Conservation (phyloP, 1,284 basidiomycete species). For the Schizophyllum amplum region DNA sequence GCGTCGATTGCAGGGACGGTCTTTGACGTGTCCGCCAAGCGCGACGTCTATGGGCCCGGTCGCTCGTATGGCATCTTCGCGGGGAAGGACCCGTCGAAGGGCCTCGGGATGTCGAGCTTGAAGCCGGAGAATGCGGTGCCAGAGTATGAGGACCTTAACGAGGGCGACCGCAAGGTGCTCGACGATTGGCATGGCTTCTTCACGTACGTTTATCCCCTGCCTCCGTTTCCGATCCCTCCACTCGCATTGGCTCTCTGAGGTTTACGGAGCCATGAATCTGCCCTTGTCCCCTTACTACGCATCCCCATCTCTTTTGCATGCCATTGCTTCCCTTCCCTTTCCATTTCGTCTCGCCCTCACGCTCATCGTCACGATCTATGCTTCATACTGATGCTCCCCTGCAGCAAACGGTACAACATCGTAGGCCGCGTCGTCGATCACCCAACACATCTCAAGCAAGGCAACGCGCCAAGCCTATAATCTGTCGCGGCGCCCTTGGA, state of each 20-base stretch:
- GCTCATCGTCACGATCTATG: too few species aligned
- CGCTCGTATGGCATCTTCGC: constrained; percentile 71
- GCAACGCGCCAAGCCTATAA: too few species aligned
- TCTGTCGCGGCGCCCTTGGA: too few species aligned
- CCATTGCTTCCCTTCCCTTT: too few species aligned
- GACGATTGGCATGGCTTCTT: constrained; percentile 86
- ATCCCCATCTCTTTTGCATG: too few species aligned
- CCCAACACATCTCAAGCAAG: background rate
- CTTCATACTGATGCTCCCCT: background rate
- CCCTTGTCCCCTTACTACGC: too few species aligned
- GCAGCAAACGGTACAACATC: constrained; percentile 2
- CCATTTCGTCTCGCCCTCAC: too few species aligned
- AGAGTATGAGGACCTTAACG: constrained; percentile 76
- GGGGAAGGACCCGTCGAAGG: constrained; percentile 86
- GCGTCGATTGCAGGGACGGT: constrained; percentile 53
- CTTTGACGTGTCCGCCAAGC: constrained; percentile 79
- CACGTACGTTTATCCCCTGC: constrained; percentile 24
- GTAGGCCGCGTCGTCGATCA: background rate
- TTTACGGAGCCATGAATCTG: too few species aligned
- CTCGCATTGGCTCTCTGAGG: too few species aligned
- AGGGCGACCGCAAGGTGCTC: constrained; percentile 75
- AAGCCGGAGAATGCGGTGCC: constrained; percentile 83
- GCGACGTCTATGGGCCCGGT: constrained; percentile 75
- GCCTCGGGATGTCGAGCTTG: constrained; percentile 80
- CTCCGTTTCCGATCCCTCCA: background rate